These are phyloP conservation scores for Leccinum incarnatum DNA, from an alignment of 768 basidiomycete species.

Conservation along the genomic window DNA sequence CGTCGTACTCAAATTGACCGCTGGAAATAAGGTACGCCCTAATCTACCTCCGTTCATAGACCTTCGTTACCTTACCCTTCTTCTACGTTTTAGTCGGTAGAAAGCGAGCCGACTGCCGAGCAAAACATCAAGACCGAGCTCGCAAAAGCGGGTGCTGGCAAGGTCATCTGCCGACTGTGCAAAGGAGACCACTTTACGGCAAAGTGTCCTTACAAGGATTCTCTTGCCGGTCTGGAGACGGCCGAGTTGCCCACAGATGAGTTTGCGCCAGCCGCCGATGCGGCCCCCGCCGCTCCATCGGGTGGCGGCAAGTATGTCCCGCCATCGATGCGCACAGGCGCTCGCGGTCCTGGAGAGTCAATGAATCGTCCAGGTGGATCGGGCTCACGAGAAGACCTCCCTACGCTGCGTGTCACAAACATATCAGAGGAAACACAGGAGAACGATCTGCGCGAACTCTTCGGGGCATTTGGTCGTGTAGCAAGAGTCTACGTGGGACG, in stretches of 20 bases:
- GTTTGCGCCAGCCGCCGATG: conserved; percentile 35
- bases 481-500: conserved; percentile 91
- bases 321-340: conserved; percentile 81
- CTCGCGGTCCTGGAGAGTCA: conserved; percentile 69
- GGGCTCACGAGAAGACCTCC: conserved; percentile 81
- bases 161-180: conserved; percentile 90
- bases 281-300: conserved; percentile 33
- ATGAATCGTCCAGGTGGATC: conserved; percentile 51
- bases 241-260: conserved; percentile 41
- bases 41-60: background rate
- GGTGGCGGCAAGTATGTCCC: conserved; percentile 91
- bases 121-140: conserved; percentile 65
- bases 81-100: conserved; percentile 44
- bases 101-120: conserved; percentile 64
- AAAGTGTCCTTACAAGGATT: conserved; percentile 97
- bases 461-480: conserved; percentile 81
- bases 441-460: conserved; percentile 89
- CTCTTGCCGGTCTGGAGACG: conserved; percentile 72
- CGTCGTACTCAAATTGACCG: conserved; percentile 58
- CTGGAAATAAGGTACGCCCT: conserved; percentile 57
- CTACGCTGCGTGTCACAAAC: conserved; percentile 96
- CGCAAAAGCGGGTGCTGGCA: conserved; percentile 75
- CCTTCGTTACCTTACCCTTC: background rate
- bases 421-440: conserved; percentile 95
- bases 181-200: conserved; percentile 98